Evolutionary conservation across 176 grass and related monocot genomes (phyloP).

Genomic region (Oryza officinalis): DNA sequence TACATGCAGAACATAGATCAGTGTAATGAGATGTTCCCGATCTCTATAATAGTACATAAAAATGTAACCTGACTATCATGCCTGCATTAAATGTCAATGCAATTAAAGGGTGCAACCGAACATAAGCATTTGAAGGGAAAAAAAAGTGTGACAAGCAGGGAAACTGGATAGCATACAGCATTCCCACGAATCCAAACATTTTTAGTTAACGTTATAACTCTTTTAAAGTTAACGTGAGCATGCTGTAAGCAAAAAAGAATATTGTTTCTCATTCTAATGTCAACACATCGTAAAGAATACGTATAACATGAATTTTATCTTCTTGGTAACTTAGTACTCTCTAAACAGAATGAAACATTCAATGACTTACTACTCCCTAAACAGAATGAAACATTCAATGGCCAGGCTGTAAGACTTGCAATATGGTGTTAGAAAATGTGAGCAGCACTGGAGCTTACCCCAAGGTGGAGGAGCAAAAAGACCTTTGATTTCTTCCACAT

Average conservation of each 20-base stretch:
- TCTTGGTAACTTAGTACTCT: not conserved
- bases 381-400: no score
- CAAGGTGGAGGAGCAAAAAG: slow-evolving; percentile 95
- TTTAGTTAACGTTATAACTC: slow-evolving; percentile 1
- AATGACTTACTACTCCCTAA: not conserved
- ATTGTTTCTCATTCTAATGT: not conserved
- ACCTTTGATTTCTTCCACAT: slow-evolving; percentile 94
- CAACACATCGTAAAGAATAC: not conserved
- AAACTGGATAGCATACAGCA: not conserved
- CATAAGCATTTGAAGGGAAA: not conserved
- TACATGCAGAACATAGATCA: slow-evolving; percentile 32
- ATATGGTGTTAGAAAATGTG: not conserved
- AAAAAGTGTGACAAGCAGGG: not conserved
- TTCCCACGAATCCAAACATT: not conserved
- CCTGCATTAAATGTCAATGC: slow-evolving; percentile 17
- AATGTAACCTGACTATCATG: not conserved
- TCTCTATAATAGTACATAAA: not conserved
- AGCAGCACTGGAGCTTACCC: slow-evolving; percentile 46
- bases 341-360: no score
- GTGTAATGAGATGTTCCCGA: slow-evolving; percentile 7
- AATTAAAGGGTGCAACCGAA: not conserved
- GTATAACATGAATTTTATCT: no score
- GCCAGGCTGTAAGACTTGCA: not conserved
- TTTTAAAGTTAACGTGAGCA: not conserved
- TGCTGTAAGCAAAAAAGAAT: not conserved